Evolutionary conservation across 1,284 basidiomycete species (phyloP).

Genomic region (Earliella scabrosa): DNA sequence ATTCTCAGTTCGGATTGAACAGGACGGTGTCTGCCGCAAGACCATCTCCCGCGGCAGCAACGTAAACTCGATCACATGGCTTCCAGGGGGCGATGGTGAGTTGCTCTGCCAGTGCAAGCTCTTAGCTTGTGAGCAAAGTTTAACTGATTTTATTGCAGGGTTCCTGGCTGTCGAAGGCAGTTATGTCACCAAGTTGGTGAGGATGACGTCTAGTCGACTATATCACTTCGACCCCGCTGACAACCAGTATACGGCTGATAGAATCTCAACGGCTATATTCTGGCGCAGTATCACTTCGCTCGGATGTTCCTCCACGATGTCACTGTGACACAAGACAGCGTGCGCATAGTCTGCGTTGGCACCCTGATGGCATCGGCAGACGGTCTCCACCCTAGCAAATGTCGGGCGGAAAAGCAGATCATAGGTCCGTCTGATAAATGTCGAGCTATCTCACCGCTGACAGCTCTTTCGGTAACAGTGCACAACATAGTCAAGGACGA

Average conservation of each 20-base stretch:
- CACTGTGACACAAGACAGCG: constrained; percentile 69
- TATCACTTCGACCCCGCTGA: neutral
- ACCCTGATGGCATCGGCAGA: constrained; percentile 63
- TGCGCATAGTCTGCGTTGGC: constrained; percentile 72
- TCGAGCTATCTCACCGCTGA: too few species aligned
- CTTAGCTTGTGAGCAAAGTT: too few species aligned
- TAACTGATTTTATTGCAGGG: constrained; percentile 33
- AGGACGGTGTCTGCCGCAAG: constrained; percentile 75
- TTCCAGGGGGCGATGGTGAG: constrained; percentile 66
- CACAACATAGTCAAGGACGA: constrained; percentile 69
- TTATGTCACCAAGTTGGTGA: constrained; percentile 52
- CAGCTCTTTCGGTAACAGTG: too few species aligned
- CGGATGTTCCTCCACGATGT: constrained; percentile 75
- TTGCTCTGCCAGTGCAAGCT: too few species aligned
- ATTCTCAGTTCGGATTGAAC: neutral
- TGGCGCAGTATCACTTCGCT: constrained; percentile 66
- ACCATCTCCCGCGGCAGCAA: constrained; percentile 66
- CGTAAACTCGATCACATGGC: constrained; percentile 76
- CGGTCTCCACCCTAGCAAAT: constrained; percentile 73
- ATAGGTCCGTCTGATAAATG: too few species aligned
- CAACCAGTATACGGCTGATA: constrained; percentile 32
- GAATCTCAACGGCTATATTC: constrained; percentile 56
- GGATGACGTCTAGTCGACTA: constrained; percentile 13
- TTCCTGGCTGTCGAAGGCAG: constrained; percentile 62
- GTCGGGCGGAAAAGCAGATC: constrained; percentile 75